These are phyloP conservation scores for Lentinula edodes DNA, from an alignment of 768 basidiomycete genomes.

Conservation along the genomic window DNA sequence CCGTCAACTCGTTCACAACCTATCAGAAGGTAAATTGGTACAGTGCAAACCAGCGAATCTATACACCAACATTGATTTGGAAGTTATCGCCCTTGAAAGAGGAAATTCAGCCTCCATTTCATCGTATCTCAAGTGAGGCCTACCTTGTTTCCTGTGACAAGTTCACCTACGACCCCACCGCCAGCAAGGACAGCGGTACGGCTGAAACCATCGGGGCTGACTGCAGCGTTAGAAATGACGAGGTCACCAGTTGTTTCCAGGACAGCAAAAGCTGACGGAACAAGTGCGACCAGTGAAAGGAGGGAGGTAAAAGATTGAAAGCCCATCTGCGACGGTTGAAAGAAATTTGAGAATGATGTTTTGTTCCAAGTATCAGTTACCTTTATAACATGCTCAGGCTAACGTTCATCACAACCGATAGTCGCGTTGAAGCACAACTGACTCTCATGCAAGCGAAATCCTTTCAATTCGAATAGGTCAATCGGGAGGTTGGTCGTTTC, in stretches of 20 bases:
- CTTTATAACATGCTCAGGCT: neutral
- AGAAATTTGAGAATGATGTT: neutral
- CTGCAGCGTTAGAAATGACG: constrained; percentile 21
- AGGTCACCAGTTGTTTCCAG: constrained; percentile 21
- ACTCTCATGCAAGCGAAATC: neutral
- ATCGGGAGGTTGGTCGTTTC: neutral
- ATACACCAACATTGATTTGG: constrained; percentile 25
- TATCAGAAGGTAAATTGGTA: neutral
- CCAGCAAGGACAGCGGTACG: constrained; percentile 23
- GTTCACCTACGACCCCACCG: constrained; percentile 25
- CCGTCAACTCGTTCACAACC: constrained; percentile 29
- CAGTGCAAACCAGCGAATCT: neutral
- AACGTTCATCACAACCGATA: neutral
- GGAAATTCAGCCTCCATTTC: neutral
- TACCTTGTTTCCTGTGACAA: constrained; percentile 31
- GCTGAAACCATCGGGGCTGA: constrained; percentile 26
- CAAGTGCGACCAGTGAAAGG: neutral
- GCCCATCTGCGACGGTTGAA: neutral
- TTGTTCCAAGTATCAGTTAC: neutral
- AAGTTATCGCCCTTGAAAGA: constrained; percentile 29
- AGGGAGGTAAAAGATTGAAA: neutral
- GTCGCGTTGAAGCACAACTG: neutral
- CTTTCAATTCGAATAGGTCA: neutral
- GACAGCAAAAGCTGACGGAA: neutral
- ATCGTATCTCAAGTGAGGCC: neutral